These are phyloP conservation scores for Aureobasidium sp. DNA, from an alignment of 2,329 filamentous ascomycete species.

Conservation along the genomic window DNA sequence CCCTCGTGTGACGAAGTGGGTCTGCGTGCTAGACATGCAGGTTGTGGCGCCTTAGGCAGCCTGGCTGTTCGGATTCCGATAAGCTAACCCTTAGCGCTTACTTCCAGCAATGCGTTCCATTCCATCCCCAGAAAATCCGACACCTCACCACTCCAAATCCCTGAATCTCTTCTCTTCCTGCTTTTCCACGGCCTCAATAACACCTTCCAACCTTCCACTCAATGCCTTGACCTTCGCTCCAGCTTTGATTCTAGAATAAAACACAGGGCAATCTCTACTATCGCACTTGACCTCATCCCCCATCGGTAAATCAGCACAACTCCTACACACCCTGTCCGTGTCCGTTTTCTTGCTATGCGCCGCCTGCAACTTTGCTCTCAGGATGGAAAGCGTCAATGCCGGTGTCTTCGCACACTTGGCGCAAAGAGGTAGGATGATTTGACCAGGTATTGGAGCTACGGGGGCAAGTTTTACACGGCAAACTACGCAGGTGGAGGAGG, in stretches of 20 bases:
- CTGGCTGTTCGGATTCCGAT: no score
- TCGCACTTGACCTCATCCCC: constrained; percentile 78
- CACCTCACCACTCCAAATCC: constrained; percentile 12
- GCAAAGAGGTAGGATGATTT: constrained; percentile 45
- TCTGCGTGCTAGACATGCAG: no score
- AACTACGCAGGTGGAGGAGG: constrained; percentile 65
- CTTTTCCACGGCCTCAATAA: constrained; percentile 33
- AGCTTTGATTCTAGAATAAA: constrained; percentile 67
- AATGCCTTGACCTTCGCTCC: constrained; percentile 35
- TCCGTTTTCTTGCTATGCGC: constrained; percentile 57
- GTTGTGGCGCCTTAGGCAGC: no score
- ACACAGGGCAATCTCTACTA: constrained; percentile 86
- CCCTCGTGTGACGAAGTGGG: no score
- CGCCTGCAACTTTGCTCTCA: constrained; percentile 53
- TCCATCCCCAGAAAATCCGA: no score
- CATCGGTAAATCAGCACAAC: constrained; percentile 65
- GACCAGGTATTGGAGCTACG: constrained; percentile 19
- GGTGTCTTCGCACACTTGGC: constrained; percentile 43
- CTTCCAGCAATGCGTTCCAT: no score
- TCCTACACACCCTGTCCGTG: constrained; percentile 64
- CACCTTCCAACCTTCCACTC: constrained; percentile 30
- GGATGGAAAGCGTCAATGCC: constrained; percentile 53
- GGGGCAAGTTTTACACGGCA: constrained; percentile 57
- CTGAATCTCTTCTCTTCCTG: constrained; percentile 17
- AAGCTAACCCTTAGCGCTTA: no score